A percentile compares a stretch with the other conserved stretches of the same genome.
Evolutionary conservation across 2,329 filamentous ascomycete genomes (phyloP).

Genomic region (Xylaria multiplex): DNA sequence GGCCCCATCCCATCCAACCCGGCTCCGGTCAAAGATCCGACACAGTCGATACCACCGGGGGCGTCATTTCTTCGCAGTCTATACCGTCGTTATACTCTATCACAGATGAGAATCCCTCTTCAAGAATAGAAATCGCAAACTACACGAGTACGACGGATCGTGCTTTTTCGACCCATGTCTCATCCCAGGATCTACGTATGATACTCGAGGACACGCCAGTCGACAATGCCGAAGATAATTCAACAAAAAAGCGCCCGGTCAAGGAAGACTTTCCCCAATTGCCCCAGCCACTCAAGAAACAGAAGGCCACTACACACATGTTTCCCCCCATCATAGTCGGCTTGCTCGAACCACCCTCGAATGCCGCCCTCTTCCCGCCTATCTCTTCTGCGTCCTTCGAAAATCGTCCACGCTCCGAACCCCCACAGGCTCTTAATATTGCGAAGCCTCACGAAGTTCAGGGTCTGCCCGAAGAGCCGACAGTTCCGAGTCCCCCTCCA

Average conservation of each 20-base stretch:
- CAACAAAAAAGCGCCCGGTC: slow-evolving; percentile 65
- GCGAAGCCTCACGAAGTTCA: slow-evolving; percentile 46
- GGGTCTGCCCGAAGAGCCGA: slow-evolving; percentile 42
- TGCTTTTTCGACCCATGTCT: slow-evolving; percentile 48
- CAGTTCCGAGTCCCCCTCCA: slow-evolving; percentile 44
- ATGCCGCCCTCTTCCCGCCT: slow-evolving; percentile 70
- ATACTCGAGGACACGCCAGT: slow-evolving; percentile 56
- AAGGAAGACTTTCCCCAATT: slow-evolving; percentile 73
- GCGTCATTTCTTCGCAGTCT: slow-evolving; percentile 45
- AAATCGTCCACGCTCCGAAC: slow-evolving; percentile 55
- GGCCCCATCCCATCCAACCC: slow-evolving; percentile 60
- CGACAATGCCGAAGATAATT: slow-evolving; percentile 57
- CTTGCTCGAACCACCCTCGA: slow-evolving; percentile 69
- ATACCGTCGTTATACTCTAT: slow-evolving; percentile 45
- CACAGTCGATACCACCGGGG: slow-evolving; percentile 45
- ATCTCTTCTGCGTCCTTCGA: slow-evolving; percentile 68
- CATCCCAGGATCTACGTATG: slow-evolving; percentile 57
- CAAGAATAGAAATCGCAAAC: slow-evolving; percentile 41
- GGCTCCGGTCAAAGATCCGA: slow-evolving; percentile 58
- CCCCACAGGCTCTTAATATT: slow-evolving; percentile 56
- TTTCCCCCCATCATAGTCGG: slow-evolving; percentile 74
- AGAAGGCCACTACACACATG: slow-evolving; percentile 63
- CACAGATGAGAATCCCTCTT: slow-evolving; percentile 42
- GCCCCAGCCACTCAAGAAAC: slow-evolving; percentile 72
- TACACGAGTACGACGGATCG: slow-evolving; percentile 41